Evolutionary conservation across 352 stramenopile species (phyloP).

Genomic region (Globisporangium ultimum): DNA sequence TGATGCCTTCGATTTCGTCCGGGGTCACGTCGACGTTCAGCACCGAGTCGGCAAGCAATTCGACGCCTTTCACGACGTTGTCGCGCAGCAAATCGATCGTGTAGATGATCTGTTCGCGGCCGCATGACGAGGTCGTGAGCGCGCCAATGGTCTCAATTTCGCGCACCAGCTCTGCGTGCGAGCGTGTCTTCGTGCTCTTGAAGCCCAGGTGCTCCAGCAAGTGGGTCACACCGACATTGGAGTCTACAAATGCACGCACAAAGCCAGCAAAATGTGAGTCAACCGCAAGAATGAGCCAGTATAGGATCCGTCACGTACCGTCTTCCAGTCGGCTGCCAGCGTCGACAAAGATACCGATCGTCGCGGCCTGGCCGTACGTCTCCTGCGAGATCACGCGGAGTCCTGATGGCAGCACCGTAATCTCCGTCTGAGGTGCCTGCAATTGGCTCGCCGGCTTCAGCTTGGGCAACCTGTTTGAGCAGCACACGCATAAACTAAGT

Average conservation of each 20-base stretch:
- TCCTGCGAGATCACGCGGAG: constrained; percentile 96
- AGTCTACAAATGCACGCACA: constrained; percentile 21
- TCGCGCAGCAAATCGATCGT: constrained; percentile 95
- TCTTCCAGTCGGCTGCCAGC: constrained; percentile 87
- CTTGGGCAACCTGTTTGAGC: constrained; percentile 45
- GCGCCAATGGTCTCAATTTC: constrained; percentile 93
- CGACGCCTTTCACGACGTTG: constrained; percentile 88
- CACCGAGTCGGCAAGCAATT: constrained; percentile 89
- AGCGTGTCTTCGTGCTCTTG: constrained; percentile 88
- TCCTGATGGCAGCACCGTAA: constrained; percentile 92
- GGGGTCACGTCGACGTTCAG: constrained; percentile 70
- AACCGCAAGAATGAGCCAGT: neutral
- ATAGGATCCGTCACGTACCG: constrained; percentile 15
- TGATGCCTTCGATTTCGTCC: constrained; percentile 91
- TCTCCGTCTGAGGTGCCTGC: constrained; percentile 85
- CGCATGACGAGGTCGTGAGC: constrained; percentile 88
- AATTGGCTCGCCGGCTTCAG: constrained; percentile 85
- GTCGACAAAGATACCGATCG: constrained; percentile 93
- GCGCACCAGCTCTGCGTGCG: constrained; percentile 82
- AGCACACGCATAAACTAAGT: neutral
- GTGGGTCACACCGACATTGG: constrained; percentile 89
- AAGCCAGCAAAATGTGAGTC: constrained; percentile 1
- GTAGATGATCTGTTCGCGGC: constrained; percentile 96
- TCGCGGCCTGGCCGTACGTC: constrained; percentile 94
- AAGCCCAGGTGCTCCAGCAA: constrained; percentile 95